These are phyloP conservation scores for Termitomyces sp. DNA, from an alignment of 768 basidiomycete species.

Conservation along the genomic window DNA sequence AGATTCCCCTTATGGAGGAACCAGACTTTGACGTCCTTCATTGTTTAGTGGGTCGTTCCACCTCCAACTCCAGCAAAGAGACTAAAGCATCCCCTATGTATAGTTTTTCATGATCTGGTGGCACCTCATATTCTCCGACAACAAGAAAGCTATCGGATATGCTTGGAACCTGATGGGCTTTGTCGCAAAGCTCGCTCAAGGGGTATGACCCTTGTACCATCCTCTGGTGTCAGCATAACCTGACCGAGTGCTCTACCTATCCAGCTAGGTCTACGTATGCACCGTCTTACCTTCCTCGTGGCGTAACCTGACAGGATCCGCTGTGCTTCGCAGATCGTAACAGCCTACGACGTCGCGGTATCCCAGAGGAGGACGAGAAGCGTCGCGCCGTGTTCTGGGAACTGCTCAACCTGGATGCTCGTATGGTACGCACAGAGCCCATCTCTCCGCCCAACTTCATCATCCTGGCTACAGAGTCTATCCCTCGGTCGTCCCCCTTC, in stretches of 20 bases:
- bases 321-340: slow-evolving; percentile 59
- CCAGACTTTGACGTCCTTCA: slow-evolving; percentile 72
- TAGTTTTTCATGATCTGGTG: slow-evolving; percentile 73
- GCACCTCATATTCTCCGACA: slow-evolving; percentile 69
- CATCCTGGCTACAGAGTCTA: slow-evolving; percentile 42
- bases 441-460: not conserved
- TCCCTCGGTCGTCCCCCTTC: slow-evolving; percentile 73
- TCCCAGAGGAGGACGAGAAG: slow-evolving; percentile 70
- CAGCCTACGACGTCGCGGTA: slow-evolving; percentile 55
- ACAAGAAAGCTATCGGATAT: slow-evolving; percentile 67
- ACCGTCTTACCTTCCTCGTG: slow-evolving; percentile 5
- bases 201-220: slow-evolving; percentile 39
- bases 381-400: slow-evolving; percentile 74
- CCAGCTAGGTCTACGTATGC: slow-evolving; percentile 68
- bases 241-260: slow-evolving; percentile 7
- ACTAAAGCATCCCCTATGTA: slow-evolving; percentile 6
- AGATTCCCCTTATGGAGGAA: slow-evolving; percentile 72
- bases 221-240: slow-evolving; percentile 5
- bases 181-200: slow-evolving; percentile 68
- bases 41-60: slow-evolving; percentile 43
- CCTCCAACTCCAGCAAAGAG: not conserved
- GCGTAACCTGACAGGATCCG: not conserved
- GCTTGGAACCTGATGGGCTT: slow-evolving; percentile 79
- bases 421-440: slow-evolving; percentile 42
- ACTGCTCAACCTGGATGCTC: slow-evolving; percentile 65